Evolutionary conservation across 1,284 basidiomycete species (phyloP).

Genomic region (Austroboletus niveus): DNA sequence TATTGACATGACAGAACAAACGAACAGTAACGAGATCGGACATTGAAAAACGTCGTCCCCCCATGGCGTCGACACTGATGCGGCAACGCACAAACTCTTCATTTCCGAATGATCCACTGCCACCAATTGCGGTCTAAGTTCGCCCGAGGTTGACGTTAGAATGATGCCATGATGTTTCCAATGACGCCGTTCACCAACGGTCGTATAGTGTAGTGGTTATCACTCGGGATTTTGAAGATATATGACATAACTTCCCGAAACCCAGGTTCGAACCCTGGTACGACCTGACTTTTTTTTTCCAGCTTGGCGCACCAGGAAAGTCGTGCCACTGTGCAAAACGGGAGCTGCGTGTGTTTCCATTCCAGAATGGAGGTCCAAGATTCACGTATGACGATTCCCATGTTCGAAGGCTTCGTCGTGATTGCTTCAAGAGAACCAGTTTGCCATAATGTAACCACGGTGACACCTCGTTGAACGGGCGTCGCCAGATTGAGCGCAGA

Average conservation of each 20-base stretch:
- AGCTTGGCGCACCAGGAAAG: too few species aligned
- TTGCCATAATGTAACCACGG: slow-evolving; percentile 19
- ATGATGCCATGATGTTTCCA: too few species aligned
- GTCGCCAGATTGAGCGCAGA: slow-evolving; percentile 2
- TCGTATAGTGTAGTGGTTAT: slow-evolving; percentile 40
- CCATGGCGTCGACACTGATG: too few species aligned
- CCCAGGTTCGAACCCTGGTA: slow-evolving; percentile 39
- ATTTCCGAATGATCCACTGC: too few species aligned
- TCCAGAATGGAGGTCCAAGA: background rate
- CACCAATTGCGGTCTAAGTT: too few species aligned
- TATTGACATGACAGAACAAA: too few species aligned
- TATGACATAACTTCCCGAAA: slow-evolving; percentile 28
- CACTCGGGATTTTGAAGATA: slow-evolving; percentile 36
- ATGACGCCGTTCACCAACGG: slow-evolving; percentile 5
- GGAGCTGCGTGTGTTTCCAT: too few species aligned
- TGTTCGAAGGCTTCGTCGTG: background rate
- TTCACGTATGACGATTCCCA: background rate
- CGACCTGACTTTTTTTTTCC: slow-evolving; percentile 19
- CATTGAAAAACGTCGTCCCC: too few species aligned
- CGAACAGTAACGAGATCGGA: too few species aligned
- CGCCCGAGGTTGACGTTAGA: too few species aligned
- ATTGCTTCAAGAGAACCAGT: slow-evolving; percentile 5
- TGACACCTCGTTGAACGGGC: background rate
- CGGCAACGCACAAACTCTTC: too few species aligned
- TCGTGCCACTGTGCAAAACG: too few species aligned